These are phyloP conservation scores for Penicillium sp. DNA, from an alignment of 2,329 filamentous ascomycete species.

Conservation along the genomic window DNA sequence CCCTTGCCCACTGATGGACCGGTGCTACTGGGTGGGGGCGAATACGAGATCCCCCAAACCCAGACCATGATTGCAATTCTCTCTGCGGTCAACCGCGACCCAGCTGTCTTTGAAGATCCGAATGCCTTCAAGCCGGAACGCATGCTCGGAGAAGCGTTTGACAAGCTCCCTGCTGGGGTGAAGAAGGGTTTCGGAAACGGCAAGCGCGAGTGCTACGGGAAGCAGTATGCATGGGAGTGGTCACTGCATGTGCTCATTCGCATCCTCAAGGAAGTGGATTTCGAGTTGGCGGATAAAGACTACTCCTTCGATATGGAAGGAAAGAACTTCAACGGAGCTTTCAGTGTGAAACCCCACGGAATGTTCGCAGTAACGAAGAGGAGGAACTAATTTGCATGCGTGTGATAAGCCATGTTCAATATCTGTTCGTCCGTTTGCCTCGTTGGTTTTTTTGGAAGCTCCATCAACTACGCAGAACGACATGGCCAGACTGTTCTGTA, in stretches of 20 bases:
- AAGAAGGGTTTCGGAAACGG: constrained; percentile 77
- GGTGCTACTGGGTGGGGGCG: constrained; percentile 58
- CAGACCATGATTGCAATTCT: constrained; percentile 57
- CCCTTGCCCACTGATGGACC: constrained; percentile 51
- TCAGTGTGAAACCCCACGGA: constrained; percentile 15
- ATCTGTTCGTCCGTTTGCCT: too few relatives aligned
- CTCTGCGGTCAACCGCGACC: constrained; percentile 63
- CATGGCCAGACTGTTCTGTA: too few relatives aligned
- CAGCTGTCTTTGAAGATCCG: constrained; percentile 64
- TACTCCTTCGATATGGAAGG: constrained; percentile 29
- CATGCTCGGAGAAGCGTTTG: constrained; percentile 70
- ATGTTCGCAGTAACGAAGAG: constrained; percentile 4
- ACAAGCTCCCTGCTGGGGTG: constrained; percentile 61
- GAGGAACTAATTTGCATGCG: not conserved
- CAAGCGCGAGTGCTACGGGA: constrained; percentile 68
- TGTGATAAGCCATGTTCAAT: not conserved
- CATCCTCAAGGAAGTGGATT: constrained; percentile 70
- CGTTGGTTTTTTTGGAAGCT: too few relatives aligned
- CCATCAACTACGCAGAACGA: too few relatives aligned
- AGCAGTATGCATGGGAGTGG: constrained; percentile 75
- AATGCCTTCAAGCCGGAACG: constrained; percentile 68
- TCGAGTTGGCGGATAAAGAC: constrained; percentile 60
- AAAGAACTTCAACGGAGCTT: constrained; percentile 46
- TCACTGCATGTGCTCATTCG: constrained; percentile 61
- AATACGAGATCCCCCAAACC: constrained; percentile 60